Base-by-base conservation (phyloP, 352 stramenopile genomes). In the Pythium scleroteichum region DNA sequence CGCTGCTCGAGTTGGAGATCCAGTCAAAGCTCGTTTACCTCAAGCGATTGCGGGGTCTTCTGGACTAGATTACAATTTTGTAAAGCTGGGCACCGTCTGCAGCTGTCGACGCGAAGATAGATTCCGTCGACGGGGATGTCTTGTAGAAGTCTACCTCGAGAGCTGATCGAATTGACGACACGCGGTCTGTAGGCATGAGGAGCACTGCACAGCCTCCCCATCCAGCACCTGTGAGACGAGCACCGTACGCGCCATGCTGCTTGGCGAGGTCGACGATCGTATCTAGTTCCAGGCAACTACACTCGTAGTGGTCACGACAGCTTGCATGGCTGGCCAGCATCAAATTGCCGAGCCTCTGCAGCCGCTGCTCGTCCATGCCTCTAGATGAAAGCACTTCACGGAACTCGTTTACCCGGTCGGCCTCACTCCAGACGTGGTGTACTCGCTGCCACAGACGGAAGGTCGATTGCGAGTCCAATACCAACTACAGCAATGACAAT, bases 161-260 rank as follows among this genome's bases (percentile, higher is more conserved):
- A 16, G 38, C 52, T 33, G 5, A 16, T 42, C 26, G 53, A 41
- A 50, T n/a, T 4, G 39, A 27, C 17, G 20, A 39, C 3, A 71
- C 52, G 8, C 33, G 24, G 19, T 48, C 24, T 0, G 26, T 3
- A 1, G 64, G 12, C 3, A 92, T 69, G 14, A 94, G 53, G 16
- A 76, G 65, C 9, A 96, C 81, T 1, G 81, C 75, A 62, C 84
- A 96, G 29, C 87, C 87, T 59, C 87, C 87, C 87, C 87, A 95
- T 1, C 87, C 87, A 60, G 87, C 87, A 35, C 87, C 87, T 12
- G 84, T 95, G 22, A 96, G 60, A 17, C 85, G 74, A 10, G 81
- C 80, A 9, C 87, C 85, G 8, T 90, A 59, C 19, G 87, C 85
- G 17, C 84, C 82, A 38, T 58, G 71, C 1, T 58, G 45, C 19